Evolutionary conservation across 73 alveolate species (phyloP), one percentile per base, ranked within the genome.

Genomic region (Paramecium octaurelia): DNA sequence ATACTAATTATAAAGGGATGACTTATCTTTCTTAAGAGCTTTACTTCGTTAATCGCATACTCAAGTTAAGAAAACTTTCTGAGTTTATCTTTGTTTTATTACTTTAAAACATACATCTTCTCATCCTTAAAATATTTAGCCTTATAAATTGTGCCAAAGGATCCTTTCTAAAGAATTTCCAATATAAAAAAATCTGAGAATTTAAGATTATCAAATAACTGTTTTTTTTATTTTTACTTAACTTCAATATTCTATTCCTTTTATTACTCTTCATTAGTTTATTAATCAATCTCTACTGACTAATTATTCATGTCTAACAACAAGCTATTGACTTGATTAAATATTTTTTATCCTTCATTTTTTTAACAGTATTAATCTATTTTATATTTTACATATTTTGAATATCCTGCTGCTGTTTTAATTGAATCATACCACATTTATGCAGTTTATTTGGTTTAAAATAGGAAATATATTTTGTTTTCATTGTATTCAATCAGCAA

Each of bases 1-100:
- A 77, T 8, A 23, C 43, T 31, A 2, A 92, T 77, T 8, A 92
- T 48, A 54, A 92, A 92, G 8, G 95, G 95, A 69, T 75, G 83
- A 58, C 24, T 38, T 20, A 75, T 21, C 18, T 34, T 83, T 27
- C 31, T n/a, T 24, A 92, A 18, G 1, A 92, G 21, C 8, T 85
- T 35, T 24, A 14, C 20, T 58, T 92, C 95, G 44, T 50, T 44
- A 1, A 84, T 46, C 8, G 86, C 86, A 85, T 54, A 54, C 1
- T 31, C 58, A 43, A 59, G 16, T 20, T 58, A 10, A 85, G 58
- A 50, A 31, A 9, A 23, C 20, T 31, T 54, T 85, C 8, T 12
- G n/a, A 57, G 77, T 70, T 70, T 31, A 48, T 88, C 75, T 68
- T 88, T 88, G 57, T 24, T 31, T 42, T 64, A 64, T 36, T 73